These are phyloP conservation scores for Aspergillus sp. DNA, from an alignment of 2,329 filamentous ascomycete species.

Conservation along the genomic window DNA sequence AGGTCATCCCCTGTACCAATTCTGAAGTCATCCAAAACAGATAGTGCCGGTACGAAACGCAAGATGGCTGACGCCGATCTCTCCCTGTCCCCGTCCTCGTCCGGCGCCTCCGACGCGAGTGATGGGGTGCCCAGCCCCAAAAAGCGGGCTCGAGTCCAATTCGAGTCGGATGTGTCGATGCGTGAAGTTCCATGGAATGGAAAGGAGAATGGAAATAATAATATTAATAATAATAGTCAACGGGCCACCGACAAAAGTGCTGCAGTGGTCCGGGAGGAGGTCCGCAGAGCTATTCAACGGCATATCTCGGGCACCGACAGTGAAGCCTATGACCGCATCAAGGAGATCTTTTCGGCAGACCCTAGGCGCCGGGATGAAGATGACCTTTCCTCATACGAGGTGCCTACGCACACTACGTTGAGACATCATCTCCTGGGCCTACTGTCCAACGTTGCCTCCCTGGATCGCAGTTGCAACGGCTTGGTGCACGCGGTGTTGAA, in stretches of 20 bases:
- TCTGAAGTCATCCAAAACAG: constrained; percentile 30
- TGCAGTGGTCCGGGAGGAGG: constrained; percentile 57
- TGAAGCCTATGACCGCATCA: constrained; percentile 53
- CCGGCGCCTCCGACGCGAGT: constrained; percentile 20
- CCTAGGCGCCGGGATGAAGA: constrained; percentile 37
- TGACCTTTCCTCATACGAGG: constrained; percentile 31
- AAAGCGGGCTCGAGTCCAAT: constrained; percentile 41
- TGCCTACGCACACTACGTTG: constrained; percentile 49
- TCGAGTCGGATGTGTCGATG: constrained; percentile 34
- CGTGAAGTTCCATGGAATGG: constrained; percentile 24
- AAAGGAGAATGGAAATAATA: constrained; percentile 32
- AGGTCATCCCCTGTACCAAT: constrained; percentile 31
- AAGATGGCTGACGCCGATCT: constrained; percentile 33
- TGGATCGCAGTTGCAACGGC: constrained; percentile 54
- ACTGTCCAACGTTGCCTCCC: constrained; percentile 49
- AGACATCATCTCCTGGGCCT: constrained; percentile 58
- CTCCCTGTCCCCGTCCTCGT: constrained; percentile 26
- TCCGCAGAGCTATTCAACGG: constrained; percentile 53
- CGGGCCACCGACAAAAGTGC: constrained; percentile 47
- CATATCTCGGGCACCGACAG: constrained; percentile 50
- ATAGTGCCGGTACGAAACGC: constrained; percentile 26
- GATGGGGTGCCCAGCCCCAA: constrained; percentile 26
- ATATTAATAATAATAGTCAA: neutral
- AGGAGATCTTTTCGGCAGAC: constrained; percentile 47
- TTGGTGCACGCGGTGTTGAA: constrained; percentile 55